phyloP scores from a whole-genome alignment of 2,329 filamentous ascomycete species.

The Decorospora gaudefroyi region DNA sequence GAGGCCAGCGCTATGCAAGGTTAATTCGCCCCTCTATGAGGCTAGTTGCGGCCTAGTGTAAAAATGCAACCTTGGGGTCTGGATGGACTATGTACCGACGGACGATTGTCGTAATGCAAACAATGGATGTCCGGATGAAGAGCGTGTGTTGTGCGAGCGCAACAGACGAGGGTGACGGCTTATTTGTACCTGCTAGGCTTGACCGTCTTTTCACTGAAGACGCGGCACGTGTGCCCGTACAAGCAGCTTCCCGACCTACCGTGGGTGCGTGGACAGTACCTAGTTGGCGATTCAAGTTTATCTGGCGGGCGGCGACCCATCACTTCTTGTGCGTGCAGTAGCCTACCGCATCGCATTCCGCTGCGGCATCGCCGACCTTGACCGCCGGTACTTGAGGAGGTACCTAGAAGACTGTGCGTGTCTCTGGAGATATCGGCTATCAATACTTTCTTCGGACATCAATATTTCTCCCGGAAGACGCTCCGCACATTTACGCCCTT shows the following conservation, averaged over 20 bases:
- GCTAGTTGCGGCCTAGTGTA: slow-evolving; percentile 25
- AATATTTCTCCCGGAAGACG: background rate
- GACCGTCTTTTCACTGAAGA: slow-evolving; percentile 11
- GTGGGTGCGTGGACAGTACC: too few species aligned
- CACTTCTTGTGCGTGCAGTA: slow-evolving; percentile 14
- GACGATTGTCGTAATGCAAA: slow-evolving; percentile 11
- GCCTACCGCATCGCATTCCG: slow-evolving; percentile 10
- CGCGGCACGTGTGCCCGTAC: slow-evolving; percentile 22
- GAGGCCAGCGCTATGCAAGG: slow-evolving; percentile 31
- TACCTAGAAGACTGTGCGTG: background rate
- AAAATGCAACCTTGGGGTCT: slow-evolving; percentile 13
- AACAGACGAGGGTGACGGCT: background rate
- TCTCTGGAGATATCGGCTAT: background rate
- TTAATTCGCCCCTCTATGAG: slow-evolving; percentile 33
- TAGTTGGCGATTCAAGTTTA: slow-evolving; percentile 14
- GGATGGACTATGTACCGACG: slow-evolving; percentile 19
- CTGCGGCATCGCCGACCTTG: slow-evolving; percentile 21
- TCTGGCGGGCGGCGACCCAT: slow-evolving; percentile 21
- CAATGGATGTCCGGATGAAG: background rate
- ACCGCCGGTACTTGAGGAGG: slow-evolving; percentile 13
- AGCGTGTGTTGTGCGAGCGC: background rate
- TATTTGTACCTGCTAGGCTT: slow-evolving; percentile 25
- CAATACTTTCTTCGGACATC: background rate
- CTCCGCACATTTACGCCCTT: background rate
- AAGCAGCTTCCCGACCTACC: slow-evolving; percentile 16